Evolutionary conservation across 148 eudicot genomes (phyloP).

Genomic region (Rhododendron henanense): DNA sequence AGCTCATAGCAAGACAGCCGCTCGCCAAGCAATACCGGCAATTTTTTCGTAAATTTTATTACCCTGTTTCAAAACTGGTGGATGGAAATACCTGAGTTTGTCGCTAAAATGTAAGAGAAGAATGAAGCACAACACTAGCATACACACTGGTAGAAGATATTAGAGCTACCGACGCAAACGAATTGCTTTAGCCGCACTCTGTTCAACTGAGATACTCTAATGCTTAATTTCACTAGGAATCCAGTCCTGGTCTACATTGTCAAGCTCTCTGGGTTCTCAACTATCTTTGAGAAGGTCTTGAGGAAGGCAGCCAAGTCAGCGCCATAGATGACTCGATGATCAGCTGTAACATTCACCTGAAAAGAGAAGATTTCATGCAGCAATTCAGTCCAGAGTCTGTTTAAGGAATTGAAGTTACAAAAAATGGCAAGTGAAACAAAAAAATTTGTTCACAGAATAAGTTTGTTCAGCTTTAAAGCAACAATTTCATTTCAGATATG

Average conservation of each 20-base stretch:
- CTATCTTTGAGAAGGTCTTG: background rate
- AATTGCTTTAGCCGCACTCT: background rate
- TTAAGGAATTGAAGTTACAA: background rate
- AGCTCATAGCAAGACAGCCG: background rate
- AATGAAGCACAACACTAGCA: background rate
- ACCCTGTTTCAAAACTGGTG: background rate
- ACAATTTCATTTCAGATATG: background rate
- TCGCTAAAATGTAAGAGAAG: background rate
- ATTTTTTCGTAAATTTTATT: background rate
- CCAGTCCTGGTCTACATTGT: background rate
- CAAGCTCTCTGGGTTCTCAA: conserved; percentile 3
- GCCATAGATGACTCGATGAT: background rate
- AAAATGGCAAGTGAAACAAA: background rate
- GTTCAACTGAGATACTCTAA: background rate
- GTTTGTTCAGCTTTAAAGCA: background rate
- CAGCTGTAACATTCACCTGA: conserved; percentile 1
- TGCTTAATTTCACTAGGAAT: background rate
- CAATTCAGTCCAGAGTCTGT: background rate
- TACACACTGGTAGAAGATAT: background rate
- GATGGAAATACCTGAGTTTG: background rate
- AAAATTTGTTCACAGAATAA: background rate
- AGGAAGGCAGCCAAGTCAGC: conserved; percentile 8
- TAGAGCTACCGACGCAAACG: background rate
- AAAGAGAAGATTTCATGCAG: background rate
- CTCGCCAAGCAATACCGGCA: background rate